Evolutionary conservation across 1,284 basidiomycete species (phyloP).

Genomic region (Gastroboletus turbinatus): DNA sequence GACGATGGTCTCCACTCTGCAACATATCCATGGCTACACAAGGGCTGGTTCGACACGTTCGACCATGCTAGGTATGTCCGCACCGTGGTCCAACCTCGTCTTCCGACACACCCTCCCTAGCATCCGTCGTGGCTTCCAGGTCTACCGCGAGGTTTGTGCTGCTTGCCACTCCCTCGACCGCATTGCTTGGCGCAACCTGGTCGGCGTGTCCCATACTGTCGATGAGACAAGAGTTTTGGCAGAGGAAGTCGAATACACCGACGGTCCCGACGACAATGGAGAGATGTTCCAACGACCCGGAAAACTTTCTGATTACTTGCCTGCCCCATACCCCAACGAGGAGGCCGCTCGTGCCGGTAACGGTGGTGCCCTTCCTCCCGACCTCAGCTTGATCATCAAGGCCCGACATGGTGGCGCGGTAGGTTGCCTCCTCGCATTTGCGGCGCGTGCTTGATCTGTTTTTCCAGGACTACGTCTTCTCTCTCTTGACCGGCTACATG

Average conservation of each 20-base stretch:
- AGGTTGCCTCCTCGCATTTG: constrained; percentile 16
- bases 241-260: constrained; percentile 95
- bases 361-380: constrained; percentile 93
- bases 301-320: constrained; percentile 97
- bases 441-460: constrained; percentile 34
- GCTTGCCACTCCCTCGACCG: constrained; percentile 99
- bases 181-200: constrained; percentile 99
- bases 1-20: constrained; percentile 95
- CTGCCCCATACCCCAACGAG: constrained; percentile 94
- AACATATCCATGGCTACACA: constrained; percentile 89
- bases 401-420: constrained; percentile 96
- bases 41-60: constrained; percentile 86
- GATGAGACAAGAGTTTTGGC: constrained; percentile 93
- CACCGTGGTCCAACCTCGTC: constrained; percentile 6
- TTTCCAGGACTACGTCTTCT: constrained; percentile 92
- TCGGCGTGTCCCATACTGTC: constrained; percentile 95
- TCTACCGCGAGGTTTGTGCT: constrained; percentile 98
- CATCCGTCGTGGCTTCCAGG: constrained; percentile 97
- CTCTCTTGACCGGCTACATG: constrained; percentile 95
- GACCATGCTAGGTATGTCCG: constrained; percentile 84
- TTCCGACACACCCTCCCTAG: constrained; percentile 41
- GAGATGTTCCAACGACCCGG: constrained; percentile 99
- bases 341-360: constrained; percentile 96
- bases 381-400: constrained; percentile 97
- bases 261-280: constrained; percentile 93